Percentiles rank a stretch among this genome's conserved stretches.
Evolutionary conservation across 345 rosid genomes (phyloP).

Genomic region (Draba incana): DNA sequence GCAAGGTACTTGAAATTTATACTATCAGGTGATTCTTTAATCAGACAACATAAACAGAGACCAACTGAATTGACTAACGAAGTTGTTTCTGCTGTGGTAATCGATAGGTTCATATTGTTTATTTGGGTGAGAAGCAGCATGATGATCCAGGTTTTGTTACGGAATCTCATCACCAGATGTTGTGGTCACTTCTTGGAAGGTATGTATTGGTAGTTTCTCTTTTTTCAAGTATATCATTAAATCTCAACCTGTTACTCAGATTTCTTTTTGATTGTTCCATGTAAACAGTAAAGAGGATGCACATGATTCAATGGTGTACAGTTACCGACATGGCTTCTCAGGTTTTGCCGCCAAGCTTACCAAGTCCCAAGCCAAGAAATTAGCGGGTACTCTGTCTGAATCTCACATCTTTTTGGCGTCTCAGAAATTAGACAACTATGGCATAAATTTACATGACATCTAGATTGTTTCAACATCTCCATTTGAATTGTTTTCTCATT

Average conservation of each 20-base stretch:
- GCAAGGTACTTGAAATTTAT: constrained; percentile 19
- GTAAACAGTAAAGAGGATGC: constrained; percentile 48
- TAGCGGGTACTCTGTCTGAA: constrained; percentile 40
- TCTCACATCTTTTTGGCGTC: background rate
- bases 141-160: constrained; percentile 44
- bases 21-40: background rate
- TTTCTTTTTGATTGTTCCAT: constrained; percentile 17
- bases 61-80: background rate
- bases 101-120: constrained; percentile 45
- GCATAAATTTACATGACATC: background rate
- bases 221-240: background rate
- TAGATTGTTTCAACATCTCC: constrained; percentile 8
- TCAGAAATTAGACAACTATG: background rate
- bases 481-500: background rate
- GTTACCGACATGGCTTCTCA: constrained; percentile 52
- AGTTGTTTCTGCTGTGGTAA: constrained; percentile 1
- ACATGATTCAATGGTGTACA: constrained; percentile 47
- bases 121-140: constrained; percentile 45
- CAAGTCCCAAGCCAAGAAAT: constrained; percentile 45
- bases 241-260: constrained; percentile 14
- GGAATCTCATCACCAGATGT: constrained; percentile 41
- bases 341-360: constrained; percentile 60
- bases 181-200: constrained; percentile 44
- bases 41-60: background rate
- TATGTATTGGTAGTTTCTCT: background rate